phyloP scores from a whole-genome alignment of 306 rosid genomes.

The Pueraria montana region DNA sequence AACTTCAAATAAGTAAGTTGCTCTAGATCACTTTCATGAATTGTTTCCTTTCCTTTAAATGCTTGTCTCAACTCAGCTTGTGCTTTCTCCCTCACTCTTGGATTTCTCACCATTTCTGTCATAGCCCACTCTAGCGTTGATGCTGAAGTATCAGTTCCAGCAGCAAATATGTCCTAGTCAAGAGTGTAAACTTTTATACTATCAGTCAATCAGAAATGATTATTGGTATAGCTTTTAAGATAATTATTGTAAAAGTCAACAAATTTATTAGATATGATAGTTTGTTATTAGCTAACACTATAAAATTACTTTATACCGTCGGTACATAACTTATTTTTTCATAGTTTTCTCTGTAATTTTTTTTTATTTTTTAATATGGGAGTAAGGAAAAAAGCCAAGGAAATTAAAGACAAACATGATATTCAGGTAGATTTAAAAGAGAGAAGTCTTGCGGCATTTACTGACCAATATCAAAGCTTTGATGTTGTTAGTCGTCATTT shows the following conservation, averaged over 20 bases:
- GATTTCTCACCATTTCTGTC: slow-evolving; percentile 42
- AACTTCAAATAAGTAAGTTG: slow-evolving; percentile 33
- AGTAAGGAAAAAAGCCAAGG: too few species aligned
- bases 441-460: background rate
- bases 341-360: too few species aligned
- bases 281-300: too few species aligned
- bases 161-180: background rate
- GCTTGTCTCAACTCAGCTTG: slow-evolving; percentile 35
- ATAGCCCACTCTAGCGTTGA: slow-evolving; percentile 32
- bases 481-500: background rate
- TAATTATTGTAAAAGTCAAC: too few species aligned
- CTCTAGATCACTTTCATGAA: slow-evolving; percentile 14
- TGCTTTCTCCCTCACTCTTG: slow-evolving; percentile 15
- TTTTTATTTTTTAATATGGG: too few species aligned
- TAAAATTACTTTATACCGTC: too few species aligned
- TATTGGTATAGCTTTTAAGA: too few species aligned
- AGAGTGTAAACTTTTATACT: background rate
- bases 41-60: background rate
- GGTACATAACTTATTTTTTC: too few species aligned
- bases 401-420: too few species aligned
- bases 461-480: slow-evolving; percentile 37
- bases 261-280: too few species aligned
- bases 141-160: slow-evolving; percentile 31
- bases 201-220: too few species aligned
- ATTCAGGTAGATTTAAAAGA: too few species aligned